Base-by-base conservation (phyloP, 192 early-diverging fungal species). In the Coemansia sp. region DNA sequence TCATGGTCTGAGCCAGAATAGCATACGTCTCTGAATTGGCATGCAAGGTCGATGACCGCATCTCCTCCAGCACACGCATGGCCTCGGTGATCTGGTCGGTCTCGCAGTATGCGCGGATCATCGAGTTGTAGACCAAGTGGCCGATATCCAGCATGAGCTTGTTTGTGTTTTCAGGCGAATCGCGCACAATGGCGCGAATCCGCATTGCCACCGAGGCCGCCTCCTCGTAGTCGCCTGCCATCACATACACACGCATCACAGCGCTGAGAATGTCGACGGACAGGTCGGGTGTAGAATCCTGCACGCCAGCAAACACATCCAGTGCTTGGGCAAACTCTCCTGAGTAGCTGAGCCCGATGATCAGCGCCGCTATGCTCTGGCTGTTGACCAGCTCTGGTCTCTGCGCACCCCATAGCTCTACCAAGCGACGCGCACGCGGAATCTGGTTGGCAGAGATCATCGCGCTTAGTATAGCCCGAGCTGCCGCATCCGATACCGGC, bases 171-270 rank as follows among this genome's bases (percentile, higher is more conserved):
- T 50, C 57, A n/a, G n/a, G n/a, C n/a, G n/a, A n/a, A n/a, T n/a
- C n/a, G 25, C 20, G 46, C 5, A 64, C 58, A 24, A 69, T 50
- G 5, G 55, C 60, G 18, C 71, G 58, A 25, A 74, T 53, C 13
- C 71, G 59, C 43, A 67, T 74, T 37, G 56, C 50, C n/a, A 69
- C 72, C 22, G 72, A 76, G 5, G 69, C 48, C 9, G 66, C 72
- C 50, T 76, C 72, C 3, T 58, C 52, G 20, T 45, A 69, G 57
- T 69, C 62, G 34, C 57, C 56, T 4, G 72, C 72, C 9, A 40
- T 34, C 50, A 69, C 55, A n/a, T 76, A 76, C 29, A 67, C 64
- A 28, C 65, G 59, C 5, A 74, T 47, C 24, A 74, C 71, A 0
- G 71, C 53, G 14, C 46, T 44, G 34, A 67, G 42, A 3, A 67